These are phyloP conservation scores for Bipolaris victoriae DNA, from an alignment of 2,329 filamentous ascomycete genomes.

Conservation along the genomic window DNA sequence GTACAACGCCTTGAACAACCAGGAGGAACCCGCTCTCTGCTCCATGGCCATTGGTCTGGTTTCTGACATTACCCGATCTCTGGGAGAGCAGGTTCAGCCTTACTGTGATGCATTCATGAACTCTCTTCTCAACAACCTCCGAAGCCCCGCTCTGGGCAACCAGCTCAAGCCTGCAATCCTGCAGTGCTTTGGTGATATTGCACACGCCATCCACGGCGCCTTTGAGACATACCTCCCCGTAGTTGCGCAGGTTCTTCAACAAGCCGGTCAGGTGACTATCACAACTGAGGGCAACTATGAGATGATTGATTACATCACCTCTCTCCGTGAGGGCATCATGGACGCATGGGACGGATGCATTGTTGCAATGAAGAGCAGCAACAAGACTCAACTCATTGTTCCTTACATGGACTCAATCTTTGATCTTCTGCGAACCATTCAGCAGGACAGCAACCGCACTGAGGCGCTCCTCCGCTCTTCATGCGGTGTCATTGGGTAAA, in stretches of 20 bases:
- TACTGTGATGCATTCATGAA: slow-evolving; percentile 99
- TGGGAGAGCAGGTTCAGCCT: slow-evolving; percentile 88
- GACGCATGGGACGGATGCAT: slow-evolving; percentile 98
- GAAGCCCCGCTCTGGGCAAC: slow-evolving; percentile 86
- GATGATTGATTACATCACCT: slow-evolving; percentile 96
- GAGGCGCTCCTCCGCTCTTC: slow-evolving; percentile 90
- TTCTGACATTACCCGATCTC: slow-evolving; percentile 91
- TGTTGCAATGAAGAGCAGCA: slow-evolving; percentile 84
- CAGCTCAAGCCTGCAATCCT: slow-evolving; percentile 98
- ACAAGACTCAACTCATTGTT: slow-evolving; percentile 73
- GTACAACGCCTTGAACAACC: slow-evolving; percentile 92
- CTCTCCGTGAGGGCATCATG: slow-evolving; percentile 95
- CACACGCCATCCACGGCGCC: slow-evolving; percentile 86
- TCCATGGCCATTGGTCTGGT: slow-evolving; percentile 97
- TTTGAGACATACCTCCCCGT: slow-evolving; percentile 94
- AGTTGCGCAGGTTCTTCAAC: slow-evolving; percentile 91
- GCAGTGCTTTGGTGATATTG: slow-evolving; percentile 97
- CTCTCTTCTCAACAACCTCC: slow-evolving; percentile 88
- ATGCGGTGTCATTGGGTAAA: slow-evolving; percentile 95
- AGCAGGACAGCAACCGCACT: slow-evolving; percentile 83
- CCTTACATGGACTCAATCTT: slow-evolving; percentile 87
- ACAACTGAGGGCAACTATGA: slow-evolving; percentile 84
- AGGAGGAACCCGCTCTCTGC: slow-evolving; percentile 92
- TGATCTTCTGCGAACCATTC: slow-evolving; percentile 80
- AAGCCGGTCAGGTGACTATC: slow-evolving; percentile 83